Conservation (phyloP, 179 eudicot genomes). For the Nepenthes alata region DNA sequence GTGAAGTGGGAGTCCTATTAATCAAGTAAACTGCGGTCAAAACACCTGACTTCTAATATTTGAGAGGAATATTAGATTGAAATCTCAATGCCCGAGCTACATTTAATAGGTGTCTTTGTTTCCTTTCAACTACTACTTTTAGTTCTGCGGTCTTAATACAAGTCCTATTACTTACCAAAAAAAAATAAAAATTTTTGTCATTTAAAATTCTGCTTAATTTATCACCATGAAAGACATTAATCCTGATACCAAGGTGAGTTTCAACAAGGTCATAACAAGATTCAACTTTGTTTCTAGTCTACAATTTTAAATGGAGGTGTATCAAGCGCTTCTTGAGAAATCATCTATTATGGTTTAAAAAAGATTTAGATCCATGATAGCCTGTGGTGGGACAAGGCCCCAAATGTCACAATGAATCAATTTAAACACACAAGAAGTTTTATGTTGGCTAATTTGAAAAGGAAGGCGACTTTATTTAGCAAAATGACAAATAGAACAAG, state of each 20-base stretch:
- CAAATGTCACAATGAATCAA: not conserved
- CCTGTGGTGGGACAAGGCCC: not conserved
- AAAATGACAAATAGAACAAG: not conserved
- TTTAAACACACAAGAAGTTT: not conserved
- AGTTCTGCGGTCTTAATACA: not conserved
- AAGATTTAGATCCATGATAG: not conserved
- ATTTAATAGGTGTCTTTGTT: not conserved
- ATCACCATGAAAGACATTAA: not conserved
- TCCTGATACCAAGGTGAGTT: not conserved
- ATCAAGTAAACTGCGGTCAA: not conserved
- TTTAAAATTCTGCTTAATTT: not conserved
- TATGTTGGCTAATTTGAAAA: not conserved
- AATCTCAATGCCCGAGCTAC: not conserved
- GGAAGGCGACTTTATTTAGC: not conserved
- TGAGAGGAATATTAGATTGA: not conserved
- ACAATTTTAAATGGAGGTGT: not conserved
- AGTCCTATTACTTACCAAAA: not conserved
- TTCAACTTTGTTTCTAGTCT: not conserved
- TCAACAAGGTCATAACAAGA: not conserved
- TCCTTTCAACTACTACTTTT: too few species aligned
- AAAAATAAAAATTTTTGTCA: not conserved
- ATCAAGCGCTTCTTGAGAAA: not conserved
- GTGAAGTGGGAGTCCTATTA: not conserved
- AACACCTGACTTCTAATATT: not conserved
- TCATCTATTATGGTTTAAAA: not conserved